Evolutionary conservation across 768 basidiomycete species (phyloP), one percentile per base, ranked within the genome.

Genomic region (Phylloporus scabripes): DNA sequence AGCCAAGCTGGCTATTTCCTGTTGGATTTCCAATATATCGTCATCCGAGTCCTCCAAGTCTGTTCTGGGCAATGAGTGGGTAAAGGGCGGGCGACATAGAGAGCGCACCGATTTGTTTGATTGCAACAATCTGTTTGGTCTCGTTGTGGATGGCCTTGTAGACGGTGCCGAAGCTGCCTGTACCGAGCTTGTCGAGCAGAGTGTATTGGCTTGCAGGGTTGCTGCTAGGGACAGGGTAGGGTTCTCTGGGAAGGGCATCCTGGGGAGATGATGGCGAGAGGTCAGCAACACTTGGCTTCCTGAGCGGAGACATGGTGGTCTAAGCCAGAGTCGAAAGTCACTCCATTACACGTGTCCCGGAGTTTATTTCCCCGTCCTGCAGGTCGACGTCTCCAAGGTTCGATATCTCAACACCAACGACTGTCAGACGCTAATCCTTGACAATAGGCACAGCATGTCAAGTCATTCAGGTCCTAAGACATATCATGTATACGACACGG

Each of bases 21-120:
- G 91, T 64, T 99, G 96, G 42, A 99, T 99, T 70, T 99, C 96
- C 15, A 89, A 83, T 56, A 99, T 98, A 67, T 98, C 96, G 64
- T 99, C 96, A 69, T 97, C 94, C 21, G 93, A 92, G 69, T 96
- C 91, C 69, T 99, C 96, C 51, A 99, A 76, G 73, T 98, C 95
- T 95, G 61, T 34, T 12, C 24, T 18, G 42, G 42, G 11, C 14
- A 3, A 21, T 33, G 42, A 48, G 37, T 29, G 42, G 40, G 45
- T 10, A 46, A 32, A 43, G 9, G 38, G 37, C 43, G 31, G 46
- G 7, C 29, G 24, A 41, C 47, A 60, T 39, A 51, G 48, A 28
- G 17, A 40, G 68, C 85, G 56, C 60, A 89, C 92, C 91, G 65
- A 99, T 98, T 69, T 97, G 93, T 70, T 99, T 99, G 62, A 99